phyloP scores from a whole-genome alignment of 495 filamentous ascomycete species.

The Trichoderma orchidacearum region DNA sequence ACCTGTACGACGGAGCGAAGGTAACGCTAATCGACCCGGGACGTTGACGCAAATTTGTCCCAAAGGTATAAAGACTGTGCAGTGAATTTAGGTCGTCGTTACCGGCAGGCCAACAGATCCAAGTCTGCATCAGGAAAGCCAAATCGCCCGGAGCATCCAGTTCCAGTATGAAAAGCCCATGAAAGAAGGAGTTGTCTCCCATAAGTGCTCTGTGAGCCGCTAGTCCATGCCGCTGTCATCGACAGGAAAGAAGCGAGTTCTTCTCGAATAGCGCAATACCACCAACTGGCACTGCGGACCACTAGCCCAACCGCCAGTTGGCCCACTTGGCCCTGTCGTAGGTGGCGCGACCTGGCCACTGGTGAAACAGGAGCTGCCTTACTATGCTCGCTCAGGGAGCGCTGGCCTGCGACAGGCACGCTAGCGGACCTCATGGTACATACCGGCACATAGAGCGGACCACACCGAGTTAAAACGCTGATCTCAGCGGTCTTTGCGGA shows the following conservation, averaged over 20 bases:
- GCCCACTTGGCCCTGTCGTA: slow-evolving; percentile 15
- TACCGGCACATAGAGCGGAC: too few relatives aligned
- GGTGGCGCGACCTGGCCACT: slow-evolving; percentile 17
- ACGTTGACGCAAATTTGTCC: not conserved
- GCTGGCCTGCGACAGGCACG: not conserved
- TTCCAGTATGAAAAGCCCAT: too few relatives aligned
- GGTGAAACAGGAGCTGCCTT: slow-evolving; percentile 25
- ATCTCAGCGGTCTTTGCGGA: not conserved
- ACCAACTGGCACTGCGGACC: not conserved
- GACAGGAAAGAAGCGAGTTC: not conserved
- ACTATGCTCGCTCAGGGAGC: slow-evolving; percentile 13
- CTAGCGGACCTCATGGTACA: not conserved
- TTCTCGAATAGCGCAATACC: not conserved
- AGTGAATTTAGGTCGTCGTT: not conserved
- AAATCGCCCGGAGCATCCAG: too few relatives aligned
- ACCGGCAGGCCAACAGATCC: not conserved
- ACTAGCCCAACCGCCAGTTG: not conserved
- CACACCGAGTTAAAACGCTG: not conserved
- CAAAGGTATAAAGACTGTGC: not conserved
- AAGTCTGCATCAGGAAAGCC: not conserved
- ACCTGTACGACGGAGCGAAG: not conserved
- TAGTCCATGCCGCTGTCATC: not conserved
- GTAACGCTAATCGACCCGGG: not conserved
- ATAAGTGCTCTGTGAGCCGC: too few relatives aligned
- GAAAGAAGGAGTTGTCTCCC: too few relatives aligned